Base-by-base conservation (phyloP, 23 red algal genomes). In the Gracilaria domingensis region DNA sequence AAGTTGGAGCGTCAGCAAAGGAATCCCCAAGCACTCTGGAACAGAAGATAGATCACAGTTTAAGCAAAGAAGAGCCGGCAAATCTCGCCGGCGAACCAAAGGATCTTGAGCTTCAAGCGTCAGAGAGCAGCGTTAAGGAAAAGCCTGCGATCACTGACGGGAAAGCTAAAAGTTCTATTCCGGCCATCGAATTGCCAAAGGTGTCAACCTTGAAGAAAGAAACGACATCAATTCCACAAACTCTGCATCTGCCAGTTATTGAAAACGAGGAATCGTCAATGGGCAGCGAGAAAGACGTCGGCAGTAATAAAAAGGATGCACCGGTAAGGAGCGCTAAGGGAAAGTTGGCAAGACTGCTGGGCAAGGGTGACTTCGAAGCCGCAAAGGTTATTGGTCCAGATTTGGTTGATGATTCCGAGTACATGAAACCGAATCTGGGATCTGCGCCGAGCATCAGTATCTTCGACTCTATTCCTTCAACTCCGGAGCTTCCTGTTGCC, bases 341-440 rank as follows among this genome's bases (percentile, higher is more conserved):
- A 12, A 92, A 92, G 65, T 75, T 92, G 18, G 64, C 60, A n/a
- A 77, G 89, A 44, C 57, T 92, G 78, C 69, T 92, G 7, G 89
- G 89, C 33, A 83, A 84, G 25, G 65, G 79, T 16, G 89, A 83
- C 53, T 92, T 92, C 48, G 78, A 92, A 26, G 47, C 89, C 18
- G 64, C 37, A 8, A 84, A 75, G 40, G 78, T 92, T 16, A 71
- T 35, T 20, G 64, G 80, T 29, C 62, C 62, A 28, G 89, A 92
- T 76, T 17, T 92, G 54, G 80, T 92, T 66, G 89, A 92, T 61
- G 69, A 84, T 30, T 55, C 79, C 4, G 80, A 82, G 9, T 92
- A 84, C 51, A 72, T 58, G 54, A 83, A 84, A 69, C 89, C 87
- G 21, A 72, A 64, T 30, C 33, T 53, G 75, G 47, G 59, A 80